A percentile compares a stretch with the other conserved stretches of the same genome.
These are phyloP conservation scores for Nemania serpens DNA, from an alignment of 2,329 filamentous ascomycete genomes.

Conservation along the genomic window DNA sequence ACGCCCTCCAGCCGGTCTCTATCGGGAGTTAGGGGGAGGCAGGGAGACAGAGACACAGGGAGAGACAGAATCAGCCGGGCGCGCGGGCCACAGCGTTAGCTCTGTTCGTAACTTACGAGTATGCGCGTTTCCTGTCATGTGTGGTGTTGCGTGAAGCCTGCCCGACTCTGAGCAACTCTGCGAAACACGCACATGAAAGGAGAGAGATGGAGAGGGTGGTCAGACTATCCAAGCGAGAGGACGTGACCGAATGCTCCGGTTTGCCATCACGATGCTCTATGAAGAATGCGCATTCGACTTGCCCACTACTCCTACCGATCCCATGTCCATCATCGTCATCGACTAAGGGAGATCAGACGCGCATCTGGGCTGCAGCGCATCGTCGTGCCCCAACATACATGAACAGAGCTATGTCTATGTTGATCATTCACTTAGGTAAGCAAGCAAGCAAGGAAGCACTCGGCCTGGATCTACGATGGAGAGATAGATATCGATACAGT, in stretches of 20 bases:
- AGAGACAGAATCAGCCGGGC: not conserved
- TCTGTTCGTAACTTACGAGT: slow-evolving; percentile 2
- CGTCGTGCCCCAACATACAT: slow-evolving; percentile 1
- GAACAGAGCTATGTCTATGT: not conserved
- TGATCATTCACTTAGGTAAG: not conserved
- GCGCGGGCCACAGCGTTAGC: not conserved
- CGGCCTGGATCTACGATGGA: not conserved
- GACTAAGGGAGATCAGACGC: not conserved
- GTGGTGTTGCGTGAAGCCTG: not conserved
- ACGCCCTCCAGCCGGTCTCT: too few relatives aligned
- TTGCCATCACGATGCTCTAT: not conserved
- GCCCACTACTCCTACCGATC: not conserved
- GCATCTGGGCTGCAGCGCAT: slow-evolving; percentile 10
- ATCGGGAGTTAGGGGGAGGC: too few relatives aligned
- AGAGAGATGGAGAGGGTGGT: slow-evolving; percentile 12
- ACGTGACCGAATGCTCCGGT: not conserved
- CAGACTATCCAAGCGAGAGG: slow-evolving; percentile 13
- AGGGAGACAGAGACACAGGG: too few relatives aligned
- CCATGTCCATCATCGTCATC: slow-evolving; percentile 2
- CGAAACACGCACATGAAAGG: not conserved
- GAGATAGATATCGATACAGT: not conserved
- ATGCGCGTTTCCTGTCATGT: slow-evolving; percentile 10
- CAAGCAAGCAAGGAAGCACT: not conserved
- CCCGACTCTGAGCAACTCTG: not conserved
- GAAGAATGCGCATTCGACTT: not conserved